Evolutionary conservation across 768 basidiomycete species (phyloP), one percentile per base, ranked within the genome.

Genomic region (Lactifluus rugatus): DNA sequence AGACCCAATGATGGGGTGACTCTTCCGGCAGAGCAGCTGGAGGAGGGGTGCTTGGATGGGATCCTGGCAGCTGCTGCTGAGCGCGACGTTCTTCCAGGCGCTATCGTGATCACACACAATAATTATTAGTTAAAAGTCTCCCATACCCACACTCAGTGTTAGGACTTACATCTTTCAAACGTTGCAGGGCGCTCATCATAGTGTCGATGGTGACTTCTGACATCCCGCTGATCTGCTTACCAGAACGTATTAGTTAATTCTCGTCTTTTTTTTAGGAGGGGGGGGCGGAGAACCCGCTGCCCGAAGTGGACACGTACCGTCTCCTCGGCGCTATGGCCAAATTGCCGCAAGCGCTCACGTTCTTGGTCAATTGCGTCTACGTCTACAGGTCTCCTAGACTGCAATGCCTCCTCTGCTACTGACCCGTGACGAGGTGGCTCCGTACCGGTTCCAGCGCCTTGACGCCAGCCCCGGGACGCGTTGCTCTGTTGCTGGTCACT

Each of bases 191-290:
- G 23, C 69, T 67, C 51, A 86, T 68, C 44, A 87, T 75, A 21
- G 77, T 75, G 46, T 85, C 84, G 17, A 89, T 77, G 0, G 85
- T 83, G 16, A 77, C 75, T 67, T 88, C 87, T 2, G 85, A 85
- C 57, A 87, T 66, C 51, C 85, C 83, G 8, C 72, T 71, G 72
- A 84, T 77, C 86, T 85, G 58, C 5, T 56, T 17, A 10, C 34
- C 34, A 34, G 11, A 10, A 34, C 23, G 7, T 19, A 17, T 19
- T 41, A 8, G n/a, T 41, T 19, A 7, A 41, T 19, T 34, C 28
- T 31, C 9, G 28, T 34, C 34, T 10, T 2, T 34, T 34, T 8
- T 31, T 8, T 3, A 31, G 31, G 31, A 1, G 34, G 34, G 34
- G 34, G 11, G 34, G 34, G 34, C 7, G 32, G 32, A 8, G 32